Percentiles rank a stretch among this genome's conserved stretches.
Conservation (phyloP, 768 basidiomycete genomes). For the Leccinum variicolor region DNA sequence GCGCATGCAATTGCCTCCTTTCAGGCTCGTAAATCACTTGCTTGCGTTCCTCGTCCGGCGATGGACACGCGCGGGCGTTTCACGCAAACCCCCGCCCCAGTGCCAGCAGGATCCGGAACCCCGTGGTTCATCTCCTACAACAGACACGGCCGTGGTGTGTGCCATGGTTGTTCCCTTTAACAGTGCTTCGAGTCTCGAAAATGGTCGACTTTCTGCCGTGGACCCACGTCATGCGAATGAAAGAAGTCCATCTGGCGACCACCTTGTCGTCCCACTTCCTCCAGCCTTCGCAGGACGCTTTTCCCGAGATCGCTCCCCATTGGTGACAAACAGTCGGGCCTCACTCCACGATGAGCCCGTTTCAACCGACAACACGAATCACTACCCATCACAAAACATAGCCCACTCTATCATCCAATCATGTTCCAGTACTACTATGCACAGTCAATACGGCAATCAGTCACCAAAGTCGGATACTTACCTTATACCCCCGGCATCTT, state of each 20-base stretch:
- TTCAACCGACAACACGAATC: neutral
- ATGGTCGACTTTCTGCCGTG: neutral
- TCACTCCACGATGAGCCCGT: conserved; percentile 16
- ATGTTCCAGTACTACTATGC: neutral
- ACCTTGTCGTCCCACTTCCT: conserved; percentile 12
- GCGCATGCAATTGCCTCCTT: neutral
- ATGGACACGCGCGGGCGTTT: neutral
- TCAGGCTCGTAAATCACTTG: neutral
- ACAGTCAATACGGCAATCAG: neutral
- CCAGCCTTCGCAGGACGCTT: conserved; percentile 6
- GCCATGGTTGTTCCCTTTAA: neutral
- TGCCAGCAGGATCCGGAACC: neutral
- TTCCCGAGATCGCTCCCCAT: conserved; percentile 4
- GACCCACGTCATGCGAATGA: conserved; percentile 4
- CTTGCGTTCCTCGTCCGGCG: neutral
- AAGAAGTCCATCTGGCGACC: conserved; percentile 16
- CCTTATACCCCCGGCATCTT: neutral
- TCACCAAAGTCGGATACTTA: neutral
- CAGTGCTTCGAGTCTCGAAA: neutral
- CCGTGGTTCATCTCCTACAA: neutral
- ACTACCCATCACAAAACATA: neutral
- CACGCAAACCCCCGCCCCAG: neutral
- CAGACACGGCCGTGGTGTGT: neutral
- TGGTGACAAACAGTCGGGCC: conserved; percentile 6
- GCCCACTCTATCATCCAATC: neutral